phyloP scores from a whole-genome alignment of 192 early-diverging fungal genomes.

The Mycoemilia scoparia region DNA sequence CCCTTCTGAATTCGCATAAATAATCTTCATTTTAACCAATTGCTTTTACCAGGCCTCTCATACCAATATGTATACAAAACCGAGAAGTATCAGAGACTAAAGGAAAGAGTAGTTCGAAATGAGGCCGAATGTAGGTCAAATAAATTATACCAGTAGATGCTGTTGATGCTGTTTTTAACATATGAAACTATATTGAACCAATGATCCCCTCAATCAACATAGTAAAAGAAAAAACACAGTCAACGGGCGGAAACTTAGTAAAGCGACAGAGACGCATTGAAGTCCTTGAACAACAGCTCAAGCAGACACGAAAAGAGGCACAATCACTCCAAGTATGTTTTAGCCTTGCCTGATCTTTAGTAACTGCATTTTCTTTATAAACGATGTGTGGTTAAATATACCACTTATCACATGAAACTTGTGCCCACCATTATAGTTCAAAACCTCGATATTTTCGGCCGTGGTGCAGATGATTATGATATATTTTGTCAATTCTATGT shows the following conservation, averaged over 20 bases:
- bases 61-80: constrained; percentile 22
- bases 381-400: too few species aligned
- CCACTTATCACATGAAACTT: too few species aligned
- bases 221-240: constrained; percentile 15
- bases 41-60: too few species aligned
- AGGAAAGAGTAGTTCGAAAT: constrained; percentile 16
- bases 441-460: constrained; percentile 17
- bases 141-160: too few species aligned
- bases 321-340: constrained; percentile 17
- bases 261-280: constrained; percentile 25
- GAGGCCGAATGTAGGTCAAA: constrained; percentile 16
- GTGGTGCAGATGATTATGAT: constrained; percentile 17
- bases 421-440: too few species aligned
- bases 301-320: constrained; percentile 18
- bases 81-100: constrained; percentile 18
- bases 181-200: too few species aligned
- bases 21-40: too few species aligned
- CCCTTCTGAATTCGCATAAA: too few species aligned
- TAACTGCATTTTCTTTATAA: too few species aligned
- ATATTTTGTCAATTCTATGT: constrained; percentile 12
- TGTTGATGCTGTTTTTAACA: too few species aligned
- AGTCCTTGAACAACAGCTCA: constrained; percentile 18
- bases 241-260: constrained; percentile 8
- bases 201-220: too few species aligned
- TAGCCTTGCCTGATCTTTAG: too few species aligned